Percentiles rank a stretch among this genome's conserved stretches.
Evolutionary conservation across 148 eudicot species (phyloP).

Genomic region (Silene uniflora): DNA sequence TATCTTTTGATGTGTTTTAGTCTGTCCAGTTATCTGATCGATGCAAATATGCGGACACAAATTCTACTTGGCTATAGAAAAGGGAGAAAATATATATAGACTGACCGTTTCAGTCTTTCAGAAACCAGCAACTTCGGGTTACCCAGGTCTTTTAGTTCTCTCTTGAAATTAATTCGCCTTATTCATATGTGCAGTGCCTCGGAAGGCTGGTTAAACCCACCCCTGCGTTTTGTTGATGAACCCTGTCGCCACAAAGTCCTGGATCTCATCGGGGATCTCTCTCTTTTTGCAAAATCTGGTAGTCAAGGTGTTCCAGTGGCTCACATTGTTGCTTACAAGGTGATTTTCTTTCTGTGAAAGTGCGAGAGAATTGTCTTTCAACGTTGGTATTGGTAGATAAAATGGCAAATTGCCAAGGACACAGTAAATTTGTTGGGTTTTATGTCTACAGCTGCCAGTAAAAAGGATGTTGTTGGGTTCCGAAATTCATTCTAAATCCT

Average conservation of each 20-base stretch:
- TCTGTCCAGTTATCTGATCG: neutral
- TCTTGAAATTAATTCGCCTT: neutral
- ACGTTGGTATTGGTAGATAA: no score
- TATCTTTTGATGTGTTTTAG: neutral
- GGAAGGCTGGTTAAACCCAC: constrained; percentile 85
- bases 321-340: constrained; percentile 83
- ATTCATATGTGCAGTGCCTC: constrained; percentile 41
- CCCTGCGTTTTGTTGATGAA: constrained; percentile 59
- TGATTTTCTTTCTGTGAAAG: constrained; percentile 1
- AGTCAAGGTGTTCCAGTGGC: constrained; percentile 92
- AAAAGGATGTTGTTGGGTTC: neutral
- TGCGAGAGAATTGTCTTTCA: neutral
- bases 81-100: neutral
- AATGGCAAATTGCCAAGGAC: neutral
- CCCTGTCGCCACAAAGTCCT: constrained; percentile 93
- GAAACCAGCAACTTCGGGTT: neutral
- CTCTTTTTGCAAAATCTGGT: constrained; percentile 69
- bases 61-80: neutral
- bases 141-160: neutral
- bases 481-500: neutral
- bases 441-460: no score
- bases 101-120: neutral
- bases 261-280: constrained; percentile 93
- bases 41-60: neutral
- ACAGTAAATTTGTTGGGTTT: neutral